Conservation (phyloP, 2,329 filamentous ascomycete species). For the Colletotrichum tamarilloi region DNA sequence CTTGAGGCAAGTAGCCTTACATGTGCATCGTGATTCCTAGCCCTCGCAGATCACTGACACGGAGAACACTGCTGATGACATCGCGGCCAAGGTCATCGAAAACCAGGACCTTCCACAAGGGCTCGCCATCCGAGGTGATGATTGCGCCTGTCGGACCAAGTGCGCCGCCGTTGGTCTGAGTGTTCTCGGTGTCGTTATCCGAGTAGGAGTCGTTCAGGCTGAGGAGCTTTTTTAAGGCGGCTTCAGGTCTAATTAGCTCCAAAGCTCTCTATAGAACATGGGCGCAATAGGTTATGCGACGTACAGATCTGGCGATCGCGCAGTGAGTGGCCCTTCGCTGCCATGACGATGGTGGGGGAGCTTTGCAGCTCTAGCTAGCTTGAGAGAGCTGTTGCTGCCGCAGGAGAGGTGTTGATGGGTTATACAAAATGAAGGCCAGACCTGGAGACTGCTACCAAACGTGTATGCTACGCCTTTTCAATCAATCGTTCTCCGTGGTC, state of each 20-base stretch:
- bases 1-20: conserved; percentile 57
- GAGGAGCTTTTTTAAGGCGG: conserved; percentile 93
- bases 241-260: conserved; percentile 54
- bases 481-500: conserved; percentile 1
- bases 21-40: conserved; percentile 98
- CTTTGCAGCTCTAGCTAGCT: conserved; percentile 36
- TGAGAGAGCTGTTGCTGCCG: background rate
- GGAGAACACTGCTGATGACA: conserved; percentile 95
- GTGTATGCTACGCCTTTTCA: conserved; percentile 8
- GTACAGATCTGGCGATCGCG: conserved; percentile 64
- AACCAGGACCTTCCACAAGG: conserved; percentile 97
- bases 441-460: background rate
- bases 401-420: background rate
- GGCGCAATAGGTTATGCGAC: conserved; percentile 15
- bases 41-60: conserved; percentile 90
- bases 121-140: conserved; percentile 86
- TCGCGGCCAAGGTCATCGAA: conserved; percentile 93
- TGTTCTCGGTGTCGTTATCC: conserved; percentile 70
- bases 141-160: conserved; percentile 80
- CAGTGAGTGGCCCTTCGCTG: conserved; percentile 57
- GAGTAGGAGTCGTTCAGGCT: conserved; percentile 86
- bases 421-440: conserved; percentile 11
- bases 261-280: background rate
- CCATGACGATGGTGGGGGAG: conserved; percentile 49
- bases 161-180: conserved; percentile 68